Evolutionary conservation across 768 basidiomycete genomes (phyloP).

Genomic region (Trametes meyenii): DNA sequence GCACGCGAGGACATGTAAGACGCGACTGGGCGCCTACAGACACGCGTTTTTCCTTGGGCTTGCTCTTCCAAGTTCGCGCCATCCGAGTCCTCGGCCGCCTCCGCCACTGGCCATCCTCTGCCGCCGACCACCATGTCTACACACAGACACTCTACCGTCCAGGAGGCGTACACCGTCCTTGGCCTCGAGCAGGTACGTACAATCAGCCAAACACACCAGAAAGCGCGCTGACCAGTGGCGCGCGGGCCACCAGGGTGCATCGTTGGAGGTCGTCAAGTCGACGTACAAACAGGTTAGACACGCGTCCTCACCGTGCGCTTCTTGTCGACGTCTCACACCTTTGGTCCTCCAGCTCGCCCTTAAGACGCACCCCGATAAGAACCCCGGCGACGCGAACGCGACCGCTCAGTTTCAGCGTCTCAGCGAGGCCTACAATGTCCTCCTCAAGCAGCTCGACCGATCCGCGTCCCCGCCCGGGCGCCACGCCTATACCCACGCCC

Average conservation of each 20-base stretch:
- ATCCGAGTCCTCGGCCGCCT: neutral
- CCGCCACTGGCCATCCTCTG: neutral
- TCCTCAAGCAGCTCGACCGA: slow-evolving; percentile 57
- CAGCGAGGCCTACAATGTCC: slow-evolving; percentile 66
- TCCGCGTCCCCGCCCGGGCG: slow-evolving; percentile 33
- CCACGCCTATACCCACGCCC: slow-evolving; percentile 20
- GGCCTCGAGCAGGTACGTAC: slow-evolving; percentile 55
- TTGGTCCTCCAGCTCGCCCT: slow-evolving; percentile 52
- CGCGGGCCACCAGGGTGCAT: slow-evolving; percentile 48
- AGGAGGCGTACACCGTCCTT: slow-evolving; percentile 46
- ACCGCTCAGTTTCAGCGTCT: slow-evolving; percentile 72
- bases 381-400: slow-evolving; percentile 62
- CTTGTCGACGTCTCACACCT: neutral
- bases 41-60: slow-evolving; percentile 18
- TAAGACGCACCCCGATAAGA: slow-evolving; percentile 78
- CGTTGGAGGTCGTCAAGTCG: slow-evolving; percentile 65
- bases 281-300: slow-evolving; percentile 67
- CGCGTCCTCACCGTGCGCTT: neutral
- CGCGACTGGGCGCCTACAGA: slow-evolving; percentile 15
- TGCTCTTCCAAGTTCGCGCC: neutral
- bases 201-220: no score
- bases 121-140: slow-evolving; percentile 34
- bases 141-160: slow-evolving; percentile 36
- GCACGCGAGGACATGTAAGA: slow-evolving; percentile 14
- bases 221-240: neutral